Percentiles rank a stretch among this genome's conserved stretches.
Conservation (phyloP, 805 yeast species). For the Metschnikowia chrysomelidarum region DNA sequence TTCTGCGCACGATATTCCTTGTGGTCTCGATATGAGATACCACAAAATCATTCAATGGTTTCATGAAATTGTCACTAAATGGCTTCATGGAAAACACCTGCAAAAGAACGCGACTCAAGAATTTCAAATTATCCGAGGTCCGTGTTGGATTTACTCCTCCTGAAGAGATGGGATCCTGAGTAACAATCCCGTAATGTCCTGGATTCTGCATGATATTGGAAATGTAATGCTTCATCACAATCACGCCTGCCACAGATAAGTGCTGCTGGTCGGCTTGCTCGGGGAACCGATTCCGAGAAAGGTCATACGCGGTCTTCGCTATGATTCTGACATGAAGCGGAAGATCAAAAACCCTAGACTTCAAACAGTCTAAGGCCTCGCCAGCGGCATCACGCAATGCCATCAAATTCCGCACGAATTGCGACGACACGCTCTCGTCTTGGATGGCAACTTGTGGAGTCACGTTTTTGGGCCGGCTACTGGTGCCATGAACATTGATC, state of each 20-base stretch:
- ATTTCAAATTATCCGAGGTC: slow-evolving; percentile 49
- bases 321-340: slow-evolving; percentile 38
- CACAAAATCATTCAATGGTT: slow-evolving; percentile 77
- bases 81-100: slow-evolving; percentile 70
- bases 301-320: slow-evolving; percentile 32
- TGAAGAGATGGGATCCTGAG: slow-evolving; percentile 25
- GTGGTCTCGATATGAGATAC: slow-evolving; percentile 48
- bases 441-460: slow-evolving; percentile 72
- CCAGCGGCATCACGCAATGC: slow-evolving; percentile 68
- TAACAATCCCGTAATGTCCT: slow-evolving; percentile 53
- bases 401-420: slow-evolving; percentile 73
- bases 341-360: slow-evolving; percentile 35
- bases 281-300: slow-evolving; percentile 51
- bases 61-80: slow-evolving; percentile 68
- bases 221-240: slow-evolving; percentile 54
- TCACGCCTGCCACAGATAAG: slow-evolving; percentile 66
- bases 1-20: slow-evolving; percentile 40
- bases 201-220: slow-evolving; percentile 47
- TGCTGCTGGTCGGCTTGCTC: slow-evolving; percentile 58
- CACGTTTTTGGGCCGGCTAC: slow-evolving; percentile 32
- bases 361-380: slow-evolving; percentile 54
- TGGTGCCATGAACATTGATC: slow-evolving; percentile 32
- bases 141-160: slow-evolving; percentile 16
- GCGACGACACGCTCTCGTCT: slow-evolving; percentile 66
- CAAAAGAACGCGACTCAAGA: slow-evolving; percentile 55